Base-by-base conservation (phyloP, 2,329 filamentous ascomycete genomes). In the Moelleriella libera region DNA sequence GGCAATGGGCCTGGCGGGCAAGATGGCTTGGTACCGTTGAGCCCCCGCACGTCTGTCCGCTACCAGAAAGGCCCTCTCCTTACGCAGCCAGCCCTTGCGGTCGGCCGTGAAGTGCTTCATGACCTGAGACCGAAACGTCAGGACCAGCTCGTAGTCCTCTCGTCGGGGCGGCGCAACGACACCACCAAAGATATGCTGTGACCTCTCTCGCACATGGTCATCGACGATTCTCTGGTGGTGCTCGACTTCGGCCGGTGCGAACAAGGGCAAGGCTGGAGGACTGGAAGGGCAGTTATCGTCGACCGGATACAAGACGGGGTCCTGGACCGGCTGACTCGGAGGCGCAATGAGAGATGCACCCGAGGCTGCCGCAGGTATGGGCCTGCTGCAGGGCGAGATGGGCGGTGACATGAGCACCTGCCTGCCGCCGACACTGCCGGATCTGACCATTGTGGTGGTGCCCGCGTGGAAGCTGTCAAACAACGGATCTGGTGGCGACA, bases 401-500 rank as follows among this genome's bases (percentile, higher is more conserved):
- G 78, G 78, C 30, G 78, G 78, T 34, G 78, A 82, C 54, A 78
- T 68, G 44, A 65, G 69, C 53, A 65, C 60, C 29, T 59, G 61
- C 41, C 58, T 61, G 52, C 62, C 64, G 54, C 58, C 51, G 56
- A 45, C 32, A 37, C 41, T 42, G 31, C 46, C 48, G 7, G 39
- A 49, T 40, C 48, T 50, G 11, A 44, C 43, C 41, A 37, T 6
- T 3, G 32, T n/a, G 57, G 49, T 40, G 32, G 30, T 21, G 32
- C 41, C 41, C 21, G 66, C 62, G 44, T 55, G 61, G 58, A 80
- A 81, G 54, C 62, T 76, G 52, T 81, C 76, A 45, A 68, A 69
- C 34, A 68, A 59, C n/a, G 67, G 66, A 39, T 80, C 77, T 28
- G 78, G 78, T 32, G 78, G 78, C 28, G 78, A 82, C 71, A 82